Evolutionary conservation across 306 rosid species (phyloP), one percentile per base, ranked within the genome.

Genomic region (Pyrus pyrifolia): DNA sequence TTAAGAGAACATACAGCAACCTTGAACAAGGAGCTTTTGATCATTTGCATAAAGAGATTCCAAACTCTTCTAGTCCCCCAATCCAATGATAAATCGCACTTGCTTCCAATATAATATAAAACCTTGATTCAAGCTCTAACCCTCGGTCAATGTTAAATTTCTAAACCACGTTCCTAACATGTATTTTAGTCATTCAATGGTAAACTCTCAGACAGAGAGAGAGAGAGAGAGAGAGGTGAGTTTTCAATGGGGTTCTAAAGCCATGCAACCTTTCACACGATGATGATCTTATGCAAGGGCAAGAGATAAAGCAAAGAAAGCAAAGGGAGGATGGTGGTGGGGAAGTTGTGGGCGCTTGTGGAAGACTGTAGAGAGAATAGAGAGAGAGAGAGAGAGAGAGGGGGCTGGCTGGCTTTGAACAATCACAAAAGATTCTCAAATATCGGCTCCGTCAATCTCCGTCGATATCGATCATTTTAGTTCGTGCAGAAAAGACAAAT

Each of bases 211-310:
- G n/a, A n/a, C n/a, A n/a, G n/a, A n/a, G n/a, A n/a, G 19, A 23
- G 25, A 21, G 30, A 75, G 23, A 22, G 27, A 73, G 81, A 29
- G 19, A 21, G 31, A 30, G 31, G 31, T 30, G 0, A 30, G 31
- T 30, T 30, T 30, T 30, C 3, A 30, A 30, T 30, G 31, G 31
- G 31, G 31, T 30, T 30, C 86, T 77, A 91, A 93, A 93, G 98
- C 88, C 89, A 86, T 87, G 90, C 87, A 87, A 87, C 92, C 96
- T 93, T 93, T 88, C 88, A 86, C 87, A 85, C 86, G 82, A 89
- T 84, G 84, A 85, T 67, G 73, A 81, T 81, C 70, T 30, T 70
- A 78, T 38, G 45, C 19, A 17, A 55, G 71, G 76, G 57, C 35
- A 58, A 30, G 70, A 75, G 82, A 82, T 23, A 67, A 76, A 72